Evolutionary conservation across 2,329 filamentous ascomycete genomes (phyloP).

Genomic region (Ophiosphaerella herpotricha): DNA sequence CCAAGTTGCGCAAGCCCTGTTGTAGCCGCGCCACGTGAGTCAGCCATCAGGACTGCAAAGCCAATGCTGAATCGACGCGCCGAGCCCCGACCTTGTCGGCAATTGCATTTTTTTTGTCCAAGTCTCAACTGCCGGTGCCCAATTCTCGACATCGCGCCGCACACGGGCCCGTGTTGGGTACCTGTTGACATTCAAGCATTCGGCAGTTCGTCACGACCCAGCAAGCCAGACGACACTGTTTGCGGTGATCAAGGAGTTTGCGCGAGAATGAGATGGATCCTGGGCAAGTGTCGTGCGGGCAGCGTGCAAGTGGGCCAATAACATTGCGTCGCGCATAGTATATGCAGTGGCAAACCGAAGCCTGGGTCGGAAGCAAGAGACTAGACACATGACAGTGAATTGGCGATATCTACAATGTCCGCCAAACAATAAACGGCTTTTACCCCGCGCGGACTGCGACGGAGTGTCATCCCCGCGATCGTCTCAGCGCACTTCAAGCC

Average conservation of each 20-base stretch:
- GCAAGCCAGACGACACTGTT: not conserved
- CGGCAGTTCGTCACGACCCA: conserved; percentile 22
- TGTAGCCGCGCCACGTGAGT: conserved; percentile 7
- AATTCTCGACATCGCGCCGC: conserved; percentile 4
- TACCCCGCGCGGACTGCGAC: conserved; percentile 11
- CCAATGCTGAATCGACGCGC: not conserved
- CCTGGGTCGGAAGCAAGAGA: conserved; percentile 5
- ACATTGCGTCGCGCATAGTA: not conserved
- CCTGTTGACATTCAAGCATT: conserved; percentile 2
- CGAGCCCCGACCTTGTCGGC: conserved; percentile 13
- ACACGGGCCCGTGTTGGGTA: conserved; percentile 5
- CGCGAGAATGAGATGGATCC: conserved; percentile 6
- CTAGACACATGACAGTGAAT: not conserved
- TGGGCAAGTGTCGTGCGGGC: not conserved
- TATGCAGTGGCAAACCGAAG: conserved; percentile 3
- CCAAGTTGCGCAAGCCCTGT: not conserved
- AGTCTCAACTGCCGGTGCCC: conserved; percentile 23
- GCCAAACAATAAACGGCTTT: too few relatives aligned
- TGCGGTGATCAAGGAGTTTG: not conserved
- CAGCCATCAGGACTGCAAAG: not conserved
- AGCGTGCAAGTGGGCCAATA: not conserved
- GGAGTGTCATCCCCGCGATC: conserved; percentile 12
- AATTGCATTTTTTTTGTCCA: conserved; percentile 17
- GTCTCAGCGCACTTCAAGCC: conserved; percentile 13
- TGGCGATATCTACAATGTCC: not conserved